A percentile compares a stretch with the other conserved stretches of the same genome.
phyloP scores from a whole-genome alignment of 208 protist species.

The Sergeia podlipaevii region DNA sequence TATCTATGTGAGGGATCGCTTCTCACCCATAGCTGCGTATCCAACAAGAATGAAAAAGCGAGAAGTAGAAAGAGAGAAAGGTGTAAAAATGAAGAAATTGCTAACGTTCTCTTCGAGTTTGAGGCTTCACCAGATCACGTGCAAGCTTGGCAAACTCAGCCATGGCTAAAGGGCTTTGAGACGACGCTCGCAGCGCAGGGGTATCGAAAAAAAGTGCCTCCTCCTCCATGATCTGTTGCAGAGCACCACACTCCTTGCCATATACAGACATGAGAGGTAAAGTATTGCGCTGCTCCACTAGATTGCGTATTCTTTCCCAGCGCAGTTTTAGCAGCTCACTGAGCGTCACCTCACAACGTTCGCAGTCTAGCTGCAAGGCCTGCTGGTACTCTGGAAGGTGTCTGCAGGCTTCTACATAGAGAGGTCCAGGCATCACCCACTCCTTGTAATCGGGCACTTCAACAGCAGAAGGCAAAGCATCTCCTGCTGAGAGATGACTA shows the following conservation, averaged over 20 bases:
- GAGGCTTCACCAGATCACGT: no score
- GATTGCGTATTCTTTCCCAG: constrained; percentile 46
- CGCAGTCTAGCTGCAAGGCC: constrained; percentile 52
- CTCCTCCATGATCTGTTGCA: constrained; percentile 80
- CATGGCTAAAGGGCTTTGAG: no score
- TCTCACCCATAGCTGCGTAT: no score
- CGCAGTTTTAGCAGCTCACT: constrained; percentile 48
- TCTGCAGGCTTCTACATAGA: constrained; percentile 61
- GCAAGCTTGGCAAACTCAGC: no score
- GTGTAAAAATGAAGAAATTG: no score
- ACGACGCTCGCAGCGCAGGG: constrained; percentile 8
- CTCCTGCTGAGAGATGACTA: neutral
- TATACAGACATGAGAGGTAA: constrained; percentile 49
- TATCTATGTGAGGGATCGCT: no score
- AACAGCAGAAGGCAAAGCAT: no score
- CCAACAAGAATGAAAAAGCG: no score
- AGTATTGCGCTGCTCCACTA: constrained; percentile 37
- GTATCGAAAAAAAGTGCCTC: constrained; percentile 63
- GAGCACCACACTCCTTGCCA: constrained; percentile 50
- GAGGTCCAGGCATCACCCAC: constrained; percentile 60
- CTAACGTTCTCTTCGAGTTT: neutral
- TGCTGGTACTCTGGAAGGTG: constrained; percentile 26
- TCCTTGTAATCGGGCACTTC: constrained; percentile 20
- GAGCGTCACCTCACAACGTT: constrained; percentile 40
- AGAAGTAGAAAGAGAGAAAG: neutral